Evolutionary conservation across 768 basidiomycete genomes (phyloP).

Genomic region (Pleurotus sapidus): DNA sequence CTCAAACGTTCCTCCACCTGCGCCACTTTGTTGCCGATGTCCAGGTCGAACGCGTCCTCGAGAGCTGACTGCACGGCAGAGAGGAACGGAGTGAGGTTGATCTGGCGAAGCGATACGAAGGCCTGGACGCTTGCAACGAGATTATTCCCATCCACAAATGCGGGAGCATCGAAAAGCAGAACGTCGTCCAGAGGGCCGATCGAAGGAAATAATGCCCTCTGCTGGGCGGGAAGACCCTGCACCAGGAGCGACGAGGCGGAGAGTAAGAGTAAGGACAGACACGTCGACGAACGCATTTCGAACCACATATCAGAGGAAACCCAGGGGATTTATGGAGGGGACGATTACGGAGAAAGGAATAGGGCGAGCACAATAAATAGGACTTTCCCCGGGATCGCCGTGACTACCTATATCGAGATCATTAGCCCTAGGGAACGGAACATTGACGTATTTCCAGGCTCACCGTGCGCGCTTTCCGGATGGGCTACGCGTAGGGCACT

Average conservation of each 20-base stretch:
- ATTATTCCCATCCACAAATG: constrained; percentile 32
- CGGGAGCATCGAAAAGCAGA: constrained; percentile 37
- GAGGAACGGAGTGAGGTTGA: constrained; percentile 21
- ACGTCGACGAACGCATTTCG: not conserved
- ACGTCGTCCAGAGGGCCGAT: constrained; percentile 27
- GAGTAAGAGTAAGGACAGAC: not conserved
- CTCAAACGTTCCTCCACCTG: constrained; percentile 26
- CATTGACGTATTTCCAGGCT: too few relatives aligned
- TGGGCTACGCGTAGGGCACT: too few relatives aligned
- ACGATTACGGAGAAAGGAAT: too few relatives aligned
- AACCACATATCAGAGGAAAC: not conserved
- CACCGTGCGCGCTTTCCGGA: too few relatives aligned
- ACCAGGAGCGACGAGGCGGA: not conserved
- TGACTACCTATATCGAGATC: too few relatives aligned
- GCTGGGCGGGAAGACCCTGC: not conserved
- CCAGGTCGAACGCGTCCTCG: constrained; percentile 22
- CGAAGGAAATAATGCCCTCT: constrained; percentile 7
- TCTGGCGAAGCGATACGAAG: constrained; percentile 30
- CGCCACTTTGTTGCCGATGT: constrained; percentile 24
- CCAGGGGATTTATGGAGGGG: too few relatives aligned
- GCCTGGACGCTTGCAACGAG: constrained; percentile 30
- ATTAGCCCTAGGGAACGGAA: too few relatives aligned
- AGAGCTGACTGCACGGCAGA: constrained; percentile 19
- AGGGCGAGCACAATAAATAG: too few relatives aligned
- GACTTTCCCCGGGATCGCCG: too few relatives aligned